phyloP scores from a whole-genome alignment of 495 filamentous ascomycete genomes.

The Lasiosphaeria ovina region DNA sequence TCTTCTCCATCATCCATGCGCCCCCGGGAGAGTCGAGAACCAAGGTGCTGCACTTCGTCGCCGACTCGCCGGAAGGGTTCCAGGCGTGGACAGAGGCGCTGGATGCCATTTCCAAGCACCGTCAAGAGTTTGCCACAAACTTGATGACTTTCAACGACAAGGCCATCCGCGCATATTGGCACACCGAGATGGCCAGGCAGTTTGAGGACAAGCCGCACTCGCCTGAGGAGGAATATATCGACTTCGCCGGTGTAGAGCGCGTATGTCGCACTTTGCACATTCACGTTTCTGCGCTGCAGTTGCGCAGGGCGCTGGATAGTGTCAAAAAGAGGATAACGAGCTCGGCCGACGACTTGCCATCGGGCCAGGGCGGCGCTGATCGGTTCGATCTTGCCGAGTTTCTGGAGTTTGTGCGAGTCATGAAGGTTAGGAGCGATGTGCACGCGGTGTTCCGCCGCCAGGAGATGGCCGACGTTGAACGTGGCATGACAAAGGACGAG shows the following conservation, averaged over 20 bases:
- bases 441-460: conserved; percentile 62
- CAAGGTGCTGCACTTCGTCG: conserved; percentile 76
- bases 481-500: conserved; percentile 65
- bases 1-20: conserved; percentile 87
- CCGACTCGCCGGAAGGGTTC: conserved; percentile 65
- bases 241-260: conserved; percentile 71
- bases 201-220: conserved; percentile 54
- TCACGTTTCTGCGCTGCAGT: conserved; percentile 71
- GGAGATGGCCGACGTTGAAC: conserved; percentile 48
- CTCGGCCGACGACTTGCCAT: conserved; percentile 11
- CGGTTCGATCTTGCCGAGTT: conserved; percentile 75
- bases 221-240: conserved; percentile 66
- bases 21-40: conserved; percentile 68
- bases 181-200: conserved; percentile 74
- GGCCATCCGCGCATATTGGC: conserved; percentile 78
- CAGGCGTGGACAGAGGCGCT: conserved; percentile 78
- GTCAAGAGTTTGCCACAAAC: conserved; percentile 84
- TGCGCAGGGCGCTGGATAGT: conserved; percentile 71
- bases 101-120: conserved; percentile 73
- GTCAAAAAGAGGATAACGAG: conserved; percentile 54
- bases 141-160: conserved; percentile 78
- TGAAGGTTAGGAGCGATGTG: conserved; percentile 84
- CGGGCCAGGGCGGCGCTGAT: conserved; percentile 43
- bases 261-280: conserved; percentile 88
- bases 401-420: conserved; percentile 69